A percentile compares a stretch with the other conserved stretches of the same genome.
Conservation (phyloP, 768 basidiomycete species). For the Trametes sanguinea region DNA sequence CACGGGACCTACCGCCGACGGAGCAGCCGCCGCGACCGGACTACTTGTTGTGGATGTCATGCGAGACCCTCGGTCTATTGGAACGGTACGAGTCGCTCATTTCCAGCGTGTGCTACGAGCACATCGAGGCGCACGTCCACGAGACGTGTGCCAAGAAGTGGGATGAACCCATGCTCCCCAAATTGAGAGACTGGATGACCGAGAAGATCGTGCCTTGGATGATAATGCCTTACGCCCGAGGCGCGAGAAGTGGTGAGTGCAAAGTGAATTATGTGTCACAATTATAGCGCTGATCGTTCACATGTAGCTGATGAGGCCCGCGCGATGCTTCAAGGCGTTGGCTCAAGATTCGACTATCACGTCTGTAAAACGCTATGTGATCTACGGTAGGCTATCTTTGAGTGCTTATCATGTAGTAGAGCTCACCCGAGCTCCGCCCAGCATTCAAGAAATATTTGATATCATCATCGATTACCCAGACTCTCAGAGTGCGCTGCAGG, state of each 20-base stretch:
- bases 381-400: constrained; percentile 57
- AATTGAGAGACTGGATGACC: constrained; percentile 75
- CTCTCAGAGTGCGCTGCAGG: constrained; percentile 79
- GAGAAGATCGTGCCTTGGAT: constrained; percentile 85
- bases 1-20: constrained; percentile 6
- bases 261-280: no score
- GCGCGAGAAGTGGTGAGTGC: constrained; percentile 55
- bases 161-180: constrained; percentile 62
- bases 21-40: constrained; percentile 35
- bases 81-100: constrained; percentile 85
- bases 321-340: constrained; percentile 72
- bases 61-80: constrained; percentile 72
- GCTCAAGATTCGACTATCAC: constrained; percentile 87
- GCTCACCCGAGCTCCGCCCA: constrained; percentile 23
- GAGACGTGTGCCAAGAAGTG: constrained; percentile 69
- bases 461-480: constrained; percentile 95
- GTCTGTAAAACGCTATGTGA: constrained; percentile 91
- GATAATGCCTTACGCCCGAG: constrained; percentile 73
- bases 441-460: constrained; percentile 86
- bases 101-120: constrained; percentile 81
- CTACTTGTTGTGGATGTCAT: constrained; percentile 52
- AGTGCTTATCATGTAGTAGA: not conserved
- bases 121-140: constrained; percentile 75
- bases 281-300: not conserved
- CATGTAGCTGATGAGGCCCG: constrained; percentile 68